Evolutionary conservation across 2,329 filamentous ascomycete species (phyloP).

Genomic region (Penicillium thymicola): DNA sequence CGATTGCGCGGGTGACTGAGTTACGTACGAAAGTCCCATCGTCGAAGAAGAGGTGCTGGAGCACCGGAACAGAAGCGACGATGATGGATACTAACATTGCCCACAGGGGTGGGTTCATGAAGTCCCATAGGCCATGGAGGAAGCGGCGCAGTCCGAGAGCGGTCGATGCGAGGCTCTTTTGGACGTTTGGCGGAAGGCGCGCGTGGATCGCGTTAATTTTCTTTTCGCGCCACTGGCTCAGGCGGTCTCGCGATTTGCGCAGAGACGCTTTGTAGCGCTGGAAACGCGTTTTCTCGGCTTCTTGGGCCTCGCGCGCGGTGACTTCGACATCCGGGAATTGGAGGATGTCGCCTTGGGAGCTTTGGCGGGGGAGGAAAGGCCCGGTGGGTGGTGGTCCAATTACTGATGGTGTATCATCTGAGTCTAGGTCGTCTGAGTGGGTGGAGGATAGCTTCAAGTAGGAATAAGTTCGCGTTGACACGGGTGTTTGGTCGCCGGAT

Average conservation of each 20-base stretch:
- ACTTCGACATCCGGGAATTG: slow-evolving; percentile 51
- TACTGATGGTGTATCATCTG: slow-evolving; percentile 20
- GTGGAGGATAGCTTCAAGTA: slow-evolving; percentile 34
- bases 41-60: slow-evolving; percentile 84
- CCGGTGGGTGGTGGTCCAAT: slow-evolving; percentile 34
- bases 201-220: slow-evolving; percentile 41
- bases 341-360: slow-evolving; percentile 55
- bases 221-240: slow-evolving; percentile 21
- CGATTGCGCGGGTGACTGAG: slow-evolving; percentile 83
- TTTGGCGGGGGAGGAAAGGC: slow-evolving; percentile 39
- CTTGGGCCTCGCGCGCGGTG: slow-evolving; percentile 24
- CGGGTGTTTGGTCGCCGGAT: slow-evolving; percentile 43
- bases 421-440: slow-evolving; percentile 17
- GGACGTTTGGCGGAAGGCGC: slow-evolving; percentile 52
- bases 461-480: slow-evolving; percentile 32
- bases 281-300: slow-evolving; percentile 27
- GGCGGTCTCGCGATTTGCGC: slow-evolving; percentile 16
- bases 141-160: slow-evolving; percentile 50
- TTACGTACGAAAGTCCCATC: slow-evolving; percentile 88
- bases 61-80: slow-evolving; percentile 77
- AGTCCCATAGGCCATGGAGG: slow-evolving; percentile 72
- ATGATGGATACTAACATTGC: slow-evolving; percentile 91
- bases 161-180: slow-evolving; percentile 48
- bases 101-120: slow-evolving; percentile 98
- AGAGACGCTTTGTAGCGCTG: slow-evolving; percentile 28